These are phyloP conservation scores for Geotrichum candidum DNA, from an alignment of 1,139 yeast species.

Conservation along the genomic window DNA sequence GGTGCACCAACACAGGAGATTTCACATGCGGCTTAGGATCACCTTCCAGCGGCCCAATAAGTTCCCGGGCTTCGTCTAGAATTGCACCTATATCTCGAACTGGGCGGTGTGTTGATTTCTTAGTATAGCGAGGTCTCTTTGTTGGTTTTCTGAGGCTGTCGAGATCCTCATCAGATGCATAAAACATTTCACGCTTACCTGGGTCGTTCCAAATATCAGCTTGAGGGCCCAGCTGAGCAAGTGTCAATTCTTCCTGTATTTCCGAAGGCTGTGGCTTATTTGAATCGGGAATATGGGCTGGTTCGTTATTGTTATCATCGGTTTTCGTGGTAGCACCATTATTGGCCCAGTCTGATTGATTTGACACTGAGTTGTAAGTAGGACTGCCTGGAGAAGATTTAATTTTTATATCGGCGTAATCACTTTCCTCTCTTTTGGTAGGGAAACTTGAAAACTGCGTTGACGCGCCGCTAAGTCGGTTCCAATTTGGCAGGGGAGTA, in stretches of 20 bases:
- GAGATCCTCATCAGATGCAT: conserved; percentile 7
- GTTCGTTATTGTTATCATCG: not conserved
- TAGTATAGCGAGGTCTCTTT: not conserved
- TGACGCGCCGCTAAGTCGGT: not conserved
- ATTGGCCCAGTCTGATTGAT: not conserved
- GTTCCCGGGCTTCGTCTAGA: not conserved
- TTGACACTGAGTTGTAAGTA: not conserved
- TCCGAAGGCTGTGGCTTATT: not conserved
- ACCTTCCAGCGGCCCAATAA: not conserved
- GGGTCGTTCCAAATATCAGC: conserved; percentile 7
- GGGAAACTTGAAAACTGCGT: not conserved
- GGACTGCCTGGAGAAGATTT: not conserved
- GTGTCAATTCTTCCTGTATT: not conserved
- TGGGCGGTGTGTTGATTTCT: not conserved
- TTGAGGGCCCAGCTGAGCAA: not conserved
- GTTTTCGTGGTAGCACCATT: not conserved
- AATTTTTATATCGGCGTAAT: not conserved
- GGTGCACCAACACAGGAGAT: not conserved
- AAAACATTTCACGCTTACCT: conserved; percentile 1
- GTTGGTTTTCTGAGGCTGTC: conserved; percentile 1
- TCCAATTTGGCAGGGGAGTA: not conserved
- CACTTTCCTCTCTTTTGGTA: not conserved
- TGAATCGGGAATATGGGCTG: not conserved
- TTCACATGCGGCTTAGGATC: not conserved
- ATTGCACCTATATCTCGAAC: not conserved